Percentiles rank a stretch among this genome's conserved stretches.
These are phyloP conservation scores for Epichloe hybrida DNA, from an alignment of 2,329 filamentous ascomycete species.

Conservation along the genomic window DNA sequence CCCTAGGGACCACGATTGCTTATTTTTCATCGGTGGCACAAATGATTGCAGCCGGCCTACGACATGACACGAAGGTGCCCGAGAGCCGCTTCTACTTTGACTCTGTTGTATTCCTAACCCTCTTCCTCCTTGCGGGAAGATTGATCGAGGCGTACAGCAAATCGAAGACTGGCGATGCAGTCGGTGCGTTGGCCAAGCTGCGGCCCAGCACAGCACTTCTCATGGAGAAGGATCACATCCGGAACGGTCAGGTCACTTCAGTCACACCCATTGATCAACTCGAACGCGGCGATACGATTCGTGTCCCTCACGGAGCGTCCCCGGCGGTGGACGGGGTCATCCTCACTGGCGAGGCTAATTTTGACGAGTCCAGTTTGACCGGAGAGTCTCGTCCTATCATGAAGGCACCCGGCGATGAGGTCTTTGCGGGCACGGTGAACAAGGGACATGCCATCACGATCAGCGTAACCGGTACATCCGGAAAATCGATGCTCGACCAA, in stretches of 20 bases:
- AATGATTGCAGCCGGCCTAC: slow-evolving; percentile 50
- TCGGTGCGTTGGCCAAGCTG: slow-evolving; percentile 64
- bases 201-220: slow-evolving; percentile 65
- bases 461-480: slow-evolving; percentile 48
- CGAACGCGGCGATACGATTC: slow-evolving; percentile 61
- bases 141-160: slow-evolving; percentile 84
- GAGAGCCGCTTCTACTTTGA: slow-evolving; percentile 66
- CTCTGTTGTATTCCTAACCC: slow-evolving; percentile 79
- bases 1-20: slow-evolving; percentile 73
- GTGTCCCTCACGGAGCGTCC: slow-evolving; percentile 64
- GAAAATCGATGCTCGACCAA: slow-evolving; percentile 64
- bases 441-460: slow-evolving; percentile 50
- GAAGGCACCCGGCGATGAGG: slow-evolving; percentile 48
- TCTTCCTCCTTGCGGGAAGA: slow-evolving; percentile 68
- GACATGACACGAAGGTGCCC: slow-evolving; percentile 22
- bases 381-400: slow-evolving; percentile 57
- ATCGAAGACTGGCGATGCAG: slow-evolving; percentile 75
- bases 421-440: slow-evolving; percentile 65
- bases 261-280: slow-evolving; percentile 51
- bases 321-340: slow-evolving; percentile 72
- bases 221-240: slow-evolving; percentile 32
- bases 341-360: slow-evolving; percentile 47
- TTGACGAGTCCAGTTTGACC: slow-evolving; percentile 86
- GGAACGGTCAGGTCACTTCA: slow-evolving; percentile 22
- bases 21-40: slow-evolving; percentile 74